Conservation (phyloP, 495 filamentous ascomycete species). For the Aspergillus indologenus region DNA sequence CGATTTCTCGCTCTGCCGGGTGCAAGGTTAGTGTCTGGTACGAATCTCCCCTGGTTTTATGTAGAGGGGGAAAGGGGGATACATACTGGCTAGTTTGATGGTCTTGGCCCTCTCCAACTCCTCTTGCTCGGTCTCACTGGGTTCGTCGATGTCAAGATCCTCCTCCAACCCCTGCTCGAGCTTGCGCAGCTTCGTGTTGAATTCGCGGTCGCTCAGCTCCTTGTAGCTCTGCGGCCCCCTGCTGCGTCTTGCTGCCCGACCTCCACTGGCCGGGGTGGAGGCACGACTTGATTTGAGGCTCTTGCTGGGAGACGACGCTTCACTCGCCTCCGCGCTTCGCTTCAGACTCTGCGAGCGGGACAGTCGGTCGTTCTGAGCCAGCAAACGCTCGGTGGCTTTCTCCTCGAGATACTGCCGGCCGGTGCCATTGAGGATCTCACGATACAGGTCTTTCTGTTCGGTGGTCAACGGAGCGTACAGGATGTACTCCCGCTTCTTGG, state of each 20-base stretch:
- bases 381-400: constrained; percentile 69
- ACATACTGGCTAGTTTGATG: constrained; percentile 73
- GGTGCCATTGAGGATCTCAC: constrained; percentile 74
- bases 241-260: constrained; percentile 43
- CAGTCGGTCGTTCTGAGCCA: constrained; percentile 31
- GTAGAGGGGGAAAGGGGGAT: background rate
- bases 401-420: constrained; percentile 79
- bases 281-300: constrained; percentile 68
- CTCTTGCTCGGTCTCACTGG: constrained; percentile 50
- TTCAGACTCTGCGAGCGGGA: constrained; percentile 48
- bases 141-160: constrained; percentile 47
- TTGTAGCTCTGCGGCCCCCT: constrained; percentile 61
- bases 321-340: constrained; percentile 48
- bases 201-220: constrained; percentile 71
- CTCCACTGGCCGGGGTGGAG: constrained; percentile 62
- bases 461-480: constrained; percentile 85
- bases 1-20: constrained; percentile 66
- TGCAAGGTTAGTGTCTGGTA: background rate
- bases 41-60: background rate
- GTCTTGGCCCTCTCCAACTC: constrained; percentile 68
- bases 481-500: constrained; percentile 94
- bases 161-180: constrained; percentile 53
- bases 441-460: constrained; percentile 87
- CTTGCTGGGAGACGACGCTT: constrained; percentile 52
- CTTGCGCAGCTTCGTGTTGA: constrained; percentile 64